A percentile compares a stretch with the other conserved stretches of the same genome.
Conservation (phyloP, 2,329 filamentous ascomycete species). For the Arthrinium puccinioides region DNA sequence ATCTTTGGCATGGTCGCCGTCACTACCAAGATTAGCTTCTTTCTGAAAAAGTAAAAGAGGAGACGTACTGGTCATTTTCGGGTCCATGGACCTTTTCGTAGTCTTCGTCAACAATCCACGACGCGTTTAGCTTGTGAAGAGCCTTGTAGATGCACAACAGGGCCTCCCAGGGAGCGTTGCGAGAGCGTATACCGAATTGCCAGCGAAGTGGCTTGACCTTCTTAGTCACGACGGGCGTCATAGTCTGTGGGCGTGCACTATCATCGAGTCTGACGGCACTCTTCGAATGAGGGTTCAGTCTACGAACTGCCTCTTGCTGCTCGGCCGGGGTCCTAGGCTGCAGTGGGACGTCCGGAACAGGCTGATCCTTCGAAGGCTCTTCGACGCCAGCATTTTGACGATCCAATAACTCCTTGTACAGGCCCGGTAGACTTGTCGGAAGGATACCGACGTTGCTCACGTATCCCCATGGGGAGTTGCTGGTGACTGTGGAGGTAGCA, state of each 20-base stretch:
- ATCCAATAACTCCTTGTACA: constrained; percentile 87
- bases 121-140: constrained; percentile 76
- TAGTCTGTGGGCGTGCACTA: constrained; percentile 50
- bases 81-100: constrained; percentile 41
- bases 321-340: constrained; percentile 59
- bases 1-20: constrained; percentile 10
- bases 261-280: constrained; percentile 64
- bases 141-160: constrained; percentile 94
- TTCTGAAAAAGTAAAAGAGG: constrained; percentile 4
- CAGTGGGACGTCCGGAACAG: constrained; percentile 39
- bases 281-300: constrained; percentile 78
- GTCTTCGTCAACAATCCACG: constrained; percentile 69
- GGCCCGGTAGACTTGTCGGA: constrained; percentile 82
- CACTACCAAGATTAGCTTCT: constrained; percentile 1
- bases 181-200: constrained; percentile 95
- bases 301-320: constrained; percentile 71
- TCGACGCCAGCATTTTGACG: constrained; percentile 50
- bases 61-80: constrained; percentile 31
- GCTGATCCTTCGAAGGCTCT: constrained; percentile 34
- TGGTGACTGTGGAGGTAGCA: constrained; percentile 39
- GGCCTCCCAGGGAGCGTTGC: constrained; percentile 90
- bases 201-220: constrained; percentile 79
- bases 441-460: constrained; percentile 86
- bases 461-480: constrained; percentile 46
- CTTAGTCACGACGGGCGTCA: constrained; percentile 58